phyloP scores from a whole-genome alignment of 225 moss, liverwort and hornwort genomes.

The Sphagnum tenellum region DNA sequence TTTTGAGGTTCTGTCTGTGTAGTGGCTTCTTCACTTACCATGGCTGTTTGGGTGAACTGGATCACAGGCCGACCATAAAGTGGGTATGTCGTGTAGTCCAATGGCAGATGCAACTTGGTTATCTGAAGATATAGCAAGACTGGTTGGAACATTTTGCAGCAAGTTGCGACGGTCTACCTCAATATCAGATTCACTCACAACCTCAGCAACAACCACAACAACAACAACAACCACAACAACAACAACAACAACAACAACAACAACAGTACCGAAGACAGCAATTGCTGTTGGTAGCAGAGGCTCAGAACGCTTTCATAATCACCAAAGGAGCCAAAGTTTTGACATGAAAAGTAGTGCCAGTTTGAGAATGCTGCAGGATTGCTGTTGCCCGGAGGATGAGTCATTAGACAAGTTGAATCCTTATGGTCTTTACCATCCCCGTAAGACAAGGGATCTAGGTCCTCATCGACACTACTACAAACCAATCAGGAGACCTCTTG shows the following conservation, averaged over 20 bases:
- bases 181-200: constrained; percentile 11
- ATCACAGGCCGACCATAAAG: constrained; percentile 34
- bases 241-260: too few relatives aligned
- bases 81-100: constrained; percentile 40
- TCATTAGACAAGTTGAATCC: constrained; percentile 17
- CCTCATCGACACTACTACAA: constrained; percentile 65
- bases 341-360: constrained; percentile 36
- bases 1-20: too few relatives aligned
- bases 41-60: constrained; percentile 1
- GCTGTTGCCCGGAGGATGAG: constrained; percentile 23
- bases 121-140: constrained; percentile 38
- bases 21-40: too few relatives aligned
- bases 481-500: constrained; percentile 30
- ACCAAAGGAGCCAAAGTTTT: constrained; percentile 39
- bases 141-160: constrained; percentile 44
- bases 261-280: constrained; percentile 18
- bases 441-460: constrained; percentile 21
- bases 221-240: too few relatives aligned
- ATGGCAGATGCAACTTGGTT: constrained; percentile 48
- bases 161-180: constrained; percentile 37
- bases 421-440: constrained; percentile 20
- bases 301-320: constrained; percentile 16
- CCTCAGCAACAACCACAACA: constrained; percentile 2
- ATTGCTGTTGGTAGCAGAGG: constrained; percentile 10
- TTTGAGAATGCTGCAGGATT: constrained; percentile 45